Evolutionary conservation across 2,329 filamentous ascomycete genomes (phyloP).

Genomic region (Colletotrichum sp.): DNA sequence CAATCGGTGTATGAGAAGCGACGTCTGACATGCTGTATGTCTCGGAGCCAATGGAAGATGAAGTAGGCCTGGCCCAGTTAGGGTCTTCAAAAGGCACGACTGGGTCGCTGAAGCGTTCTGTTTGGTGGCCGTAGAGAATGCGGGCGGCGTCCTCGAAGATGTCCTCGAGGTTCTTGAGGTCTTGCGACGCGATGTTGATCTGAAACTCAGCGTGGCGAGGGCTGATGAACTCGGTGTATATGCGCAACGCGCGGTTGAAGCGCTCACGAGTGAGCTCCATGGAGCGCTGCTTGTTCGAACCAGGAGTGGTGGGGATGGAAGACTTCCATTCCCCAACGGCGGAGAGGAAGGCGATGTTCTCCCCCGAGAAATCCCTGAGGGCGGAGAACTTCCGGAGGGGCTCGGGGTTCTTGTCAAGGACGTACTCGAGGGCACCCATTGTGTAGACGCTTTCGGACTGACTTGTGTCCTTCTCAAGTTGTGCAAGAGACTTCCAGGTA

Average conservation of each 20-base stretch:
- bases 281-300: slow-evolving; percentile 18
- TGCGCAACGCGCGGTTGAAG: slow-evolving; percentile 63
- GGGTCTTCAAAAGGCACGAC: slow-evolving; percentile 47
- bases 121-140: slow-evolving; percentile 44
- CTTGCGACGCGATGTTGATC: slow-evolving; percentile 66
- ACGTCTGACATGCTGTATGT: not conserved
- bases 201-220: slow-evolving; percentile 68
- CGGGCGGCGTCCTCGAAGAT: slow-evolving; percentile 62
- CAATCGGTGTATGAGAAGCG: not conserved
- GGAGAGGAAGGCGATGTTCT: slow-evolving; percentile 72
- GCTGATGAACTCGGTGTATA: slow-evolving; percentile 68
- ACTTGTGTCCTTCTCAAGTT: slow-evolving; percentile 38
- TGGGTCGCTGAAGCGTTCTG: slow-evolving; percentile 38
- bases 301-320: slow-evolving; percentile 27
- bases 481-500: slow-evolving; percentile 39
- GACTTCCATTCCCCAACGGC: slow-evolving; percentile 62
- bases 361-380: slow-evolving; percentile 70
- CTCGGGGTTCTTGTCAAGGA: slow-evolving; percentile 62
- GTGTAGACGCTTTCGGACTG: slow-evolving; percentile 38
- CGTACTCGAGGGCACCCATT: slow-evolving; percentile 67
- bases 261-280: slow-evolving; percentile 48
- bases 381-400: slow-evolving; percentile 70
- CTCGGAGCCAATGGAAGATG: not conserved
- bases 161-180: slow-evolving; percentile 57
- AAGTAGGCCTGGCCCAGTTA: not conserved